Conservation (phyloP, 2,329 filamentous ascomycete species). For the Beauveria scarabaeidicola region DNA sequence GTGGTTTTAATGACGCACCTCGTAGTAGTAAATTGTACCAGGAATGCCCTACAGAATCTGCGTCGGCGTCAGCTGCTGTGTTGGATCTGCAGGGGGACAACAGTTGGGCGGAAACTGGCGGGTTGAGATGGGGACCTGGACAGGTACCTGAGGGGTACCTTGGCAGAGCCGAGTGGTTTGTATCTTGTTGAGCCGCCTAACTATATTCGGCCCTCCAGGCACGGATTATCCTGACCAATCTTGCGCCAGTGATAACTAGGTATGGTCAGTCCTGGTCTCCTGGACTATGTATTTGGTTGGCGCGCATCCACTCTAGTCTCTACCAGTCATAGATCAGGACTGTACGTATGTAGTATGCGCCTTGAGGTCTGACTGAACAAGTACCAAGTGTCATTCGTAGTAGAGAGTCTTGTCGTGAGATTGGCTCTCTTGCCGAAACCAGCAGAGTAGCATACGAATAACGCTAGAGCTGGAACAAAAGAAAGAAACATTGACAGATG, state of each 20-base stretch:
- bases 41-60: not conserved
- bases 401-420: not conserved
- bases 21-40: not conserved
- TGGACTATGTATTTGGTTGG: slow-evolving; percentile 4
- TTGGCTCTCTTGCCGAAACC: not conserved
- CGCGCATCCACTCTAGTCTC: not conserved
- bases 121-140: slow-evolving; percentile 4
- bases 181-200: slow-evolving; percentile 9
- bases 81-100: slow-evolving; percentile 11
- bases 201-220: not conserved
- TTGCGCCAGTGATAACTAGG: not conserved
- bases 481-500: not conserved
- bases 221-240: slow-evolving; percentile 2
- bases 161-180: not conserved
- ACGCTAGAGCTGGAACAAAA: not conserved
- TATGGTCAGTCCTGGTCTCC: not conserved
- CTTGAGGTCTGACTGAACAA: not conserved
- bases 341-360: too few relatives aligned
- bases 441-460: too few relatives aligned
- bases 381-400: not conserved
- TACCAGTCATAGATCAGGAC: not conserved
- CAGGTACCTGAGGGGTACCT: slow-evolving; percentile 4
- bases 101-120: slow-evolving; percentile 10
- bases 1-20: slow-evolving; percentile 6
- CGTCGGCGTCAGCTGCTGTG: not conserved